phyloP scores from a whole-genome alignment of 768 basidiomycete species.

The Lentinula boryana region DNA sequence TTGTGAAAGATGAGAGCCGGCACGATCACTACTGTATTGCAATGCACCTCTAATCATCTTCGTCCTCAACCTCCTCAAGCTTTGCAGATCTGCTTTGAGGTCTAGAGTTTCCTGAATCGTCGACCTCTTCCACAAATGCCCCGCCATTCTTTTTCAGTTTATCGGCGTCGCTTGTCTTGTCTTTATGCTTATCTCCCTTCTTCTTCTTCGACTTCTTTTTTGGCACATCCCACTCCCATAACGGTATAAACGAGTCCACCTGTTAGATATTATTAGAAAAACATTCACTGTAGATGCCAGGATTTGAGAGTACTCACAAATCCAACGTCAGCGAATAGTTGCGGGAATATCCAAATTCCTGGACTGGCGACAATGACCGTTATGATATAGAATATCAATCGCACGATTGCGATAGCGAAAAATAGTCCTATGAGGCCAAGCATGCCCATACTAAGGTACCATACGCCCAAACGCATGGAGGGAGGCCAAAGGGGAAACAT shows the following conservation, averaged over 20 bases:
- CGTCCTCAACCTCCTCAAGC: conserved; percentile 44
- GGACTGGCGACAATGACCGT: conserved; percentile 82
- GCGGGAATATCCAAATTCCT: conserved; percentile 99
- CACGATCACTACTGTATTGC: not conserved
- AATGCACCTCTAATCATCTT: conserved; percentile 22
- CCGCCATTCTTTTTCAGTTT: conserved; percentile 30
- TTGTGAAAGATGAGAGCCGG: not conserved
- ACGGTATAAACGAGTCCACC: conserved; percentile 96
- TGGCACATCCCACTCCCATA: conserved; percentile 94
- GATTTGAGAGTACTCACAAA: conserved; percentile 61
- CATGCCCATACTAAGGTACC: conserved; percentile 88
- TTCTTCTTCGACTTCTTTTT: conserved; percentile 66
- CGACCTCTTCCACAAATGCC: conserved; percentile 39
- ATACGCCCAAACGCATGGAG: conserved; percentile 87
- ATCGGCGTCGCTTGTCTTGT: conserved; percentile 25
- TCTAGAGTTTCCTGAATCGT: conserved; percentile 32
- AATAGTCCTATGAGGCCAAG: conserved; percentile 86
- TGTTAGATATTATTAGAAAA: conserved; percentile 22
- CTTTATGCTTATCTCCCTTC: conserved; percentile 49
- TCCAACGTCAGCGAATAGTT: conserved; percentile 96
- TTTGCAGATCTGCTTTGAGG: conserved; percentile 36
- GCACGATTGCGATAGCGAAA: conserved; percentile 84
- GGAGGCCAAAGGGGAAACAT: conserved; percentile 99
- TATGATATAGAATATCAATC: conserved; percentile 90
- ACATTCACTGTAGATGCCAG: not conserved